Evolutionary conservation across 768 basidiomycete genomes (phyloP).

Genomic region (Suillus discolor): DNA sequence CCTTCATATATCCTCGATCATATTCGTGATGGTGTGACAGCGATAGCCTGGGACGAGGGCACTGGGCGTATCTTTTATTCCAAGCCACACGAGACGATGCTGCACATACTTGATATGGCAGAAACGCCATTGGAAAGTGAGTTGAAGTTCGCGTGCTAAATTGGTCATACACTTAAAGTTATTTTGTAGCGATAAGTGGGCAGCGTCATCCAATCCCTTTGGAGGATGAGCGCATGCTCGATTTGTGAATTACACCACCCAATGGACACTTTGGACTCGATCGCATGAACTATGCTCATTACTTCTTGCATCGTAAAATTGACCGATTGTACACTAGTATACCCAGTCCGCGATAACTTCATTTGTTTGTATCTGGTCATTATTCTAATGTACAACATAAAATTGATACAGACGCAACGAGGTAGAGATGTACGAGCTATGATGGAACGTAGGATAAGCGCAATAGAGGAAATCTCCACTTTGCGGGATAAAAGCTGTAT

Average conservation of each 20-base stretch:
- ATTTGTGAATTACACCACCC: constrained; percentile 21
- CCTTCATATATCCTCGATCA: constrained; percentile 20
- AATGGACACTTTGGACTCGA: background rate
- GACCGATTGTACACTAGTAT: background rate
- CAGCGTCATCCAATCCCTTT: constrained; percentile 34
- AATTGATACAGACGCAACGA: constrained; percentile 11
- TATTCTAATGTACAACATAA: constrained; percentile 5
- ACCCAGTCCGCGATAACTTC: background rate
- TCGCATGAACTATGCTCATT: background rate
- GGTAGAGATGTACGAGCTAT: constrained; percentile 28
- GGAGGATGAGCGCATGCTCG: constrained; percentile 34
- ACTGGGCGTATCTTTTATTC: constrained; percentile 62
- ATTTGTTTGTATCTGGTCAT: background rate
- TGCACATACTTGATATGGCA: constrained; percentile 55
- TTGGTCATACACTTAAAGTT: constrained; percentile 26
- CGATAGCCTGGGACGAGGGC: constrained; percentile 67
- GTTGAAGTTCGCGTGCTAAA: constrained; percentile 12
- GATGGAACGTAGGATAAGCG: constrained; percentile 14
- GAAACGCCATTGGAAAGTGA: constrained; percentile 36
- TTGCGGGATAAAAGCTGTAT: constrained; percentile 8
- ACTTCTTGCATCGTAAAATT: background rate
- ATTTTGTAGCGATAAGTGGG: constrained; percentile 35
- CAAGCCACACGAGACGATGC: constrained; percentile 38
- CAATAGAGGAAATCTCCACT: constrained; percentile 16
- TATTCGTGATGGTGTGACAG: constrained; percentile 38